Base-by-base conservation (phyloP, 306 rosid species). In the Vicia sativa region DNA sequence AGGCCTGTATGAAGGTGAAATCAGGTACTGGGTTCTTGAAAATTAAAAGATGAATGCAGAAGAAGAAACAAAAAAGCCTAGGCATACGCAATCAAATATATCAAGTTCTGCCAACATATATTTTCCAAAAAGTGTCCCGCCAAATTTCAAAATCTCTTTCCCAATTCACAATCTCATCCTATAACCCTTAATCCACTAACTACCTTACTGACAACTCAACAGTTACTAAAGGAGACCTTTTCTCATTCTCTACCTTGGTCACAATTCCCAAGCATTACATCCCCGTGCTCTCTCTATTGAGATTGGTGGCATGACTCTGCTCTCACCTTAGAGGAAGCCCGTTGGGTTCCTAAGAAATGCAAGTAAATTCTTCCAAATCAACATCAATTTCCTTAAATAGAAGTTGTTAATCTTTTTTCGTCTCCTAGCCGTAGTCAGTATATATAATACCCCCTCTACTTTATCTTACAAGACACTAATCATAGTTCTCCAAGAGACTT, bases 1-100 rank as follows among this genome's bases (percentile, higher is more conserved):
- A 61, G 66, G 18, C 66, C 31, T 38, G 49, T 61, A 61, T 11
- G 18, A 19, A 61, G 18, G 34, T 38, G 67, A 39, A 38, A 19
- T 61, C 67, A 61, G 67, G 50, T 39, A 4, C 16, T 39, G 18
- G 66, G 66, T 61, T 38, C 34, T 38, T 11, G 34, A 38, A 38
- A 38, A 37, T 60, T 28, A 37, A 35, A 61, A 37, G 29, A 61
- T 11, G 31, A 37, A 61, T 61, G 39, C 46, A 37, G 29, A 61
- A 37, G 65, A 59, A 34, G 65, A 38, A 61, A 38, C 48, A 60
- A 37, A 18, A 60, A 10, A 60, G 48, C 11, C 29, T 31, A 38
- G 28, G 65, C n/a, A 37, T 31, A 38, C 28, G 65, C n/a, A 37
- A 15, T 4, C 26, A 60, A 28, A 31, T 23, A 60, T 35, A 25